Conservation (phyloP, 2,329 filamentous ascomycete genomes). For the Cladosporium sp. region DNA sequence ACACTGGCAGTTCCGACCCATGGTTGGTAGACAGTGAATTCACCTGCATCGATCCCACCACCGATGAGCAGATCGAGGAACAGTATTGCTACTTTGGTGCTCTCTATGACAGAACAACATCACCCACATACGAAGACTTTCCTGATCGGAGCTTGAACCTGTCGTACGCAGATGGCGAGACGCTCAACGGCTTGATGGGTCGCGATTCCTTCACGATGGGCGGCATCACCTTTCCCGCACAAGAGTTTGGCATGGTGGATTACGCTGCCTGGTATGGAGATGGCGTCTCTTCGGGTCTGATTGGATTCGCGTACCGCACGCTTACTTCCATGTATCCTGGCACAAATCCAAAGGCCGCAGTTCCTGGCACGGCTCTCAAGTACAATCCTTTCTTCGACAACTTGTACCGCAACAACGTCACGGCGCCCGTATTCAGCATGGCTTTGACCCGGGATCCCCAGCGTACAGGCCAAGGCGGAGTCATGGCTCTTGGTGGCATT, state of each 20-base stretch:
- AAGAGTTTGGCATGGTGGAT: conserved; percentile 45
- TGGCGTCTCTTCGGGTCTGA: conserved; percentile 41
- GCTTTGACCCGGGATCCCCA: conserved; percentile 36
- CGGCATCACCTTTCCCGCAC: conserved; percentile 41
- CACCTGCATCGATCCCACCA: conserved; percentile 21
- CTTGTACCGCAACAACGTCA: conserved; percentile 43
- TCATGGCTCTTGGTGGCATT: conserved; percentile 48
- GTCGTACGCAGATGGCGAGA: conserved; percentile 41
- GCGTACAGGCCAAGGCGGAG: conserved; percentile 33
- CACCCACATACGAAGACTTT: conserved; percentile 35
- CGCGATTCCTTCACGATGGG: conserved; percentile 42
- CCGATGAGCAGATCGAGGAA: conserved; percentile 17
- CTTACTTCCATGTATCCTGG: conserved; percentile 42
- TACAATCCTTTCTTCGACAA: conserved; percentile 52
- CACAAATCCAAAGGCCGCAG: conserved; percentile 21
- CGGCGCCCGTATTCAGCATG: conserved; percentile 47
- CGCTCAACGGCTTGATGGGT: conserved; percentile 38
- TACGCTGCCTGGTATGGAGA: conserved; percentile 32
- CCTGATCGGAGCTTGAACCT: conserved; percentile 41
- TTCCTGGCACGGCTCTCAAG: conserved; percentile 20
- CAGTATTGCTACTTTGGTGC: conserved; percentile 31
- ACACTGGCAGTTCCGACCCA: conserved; percentile 48
- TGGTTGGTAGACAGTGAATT: conserved; percentile 37
- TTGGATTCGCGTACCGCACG: conserved; percentile 50
- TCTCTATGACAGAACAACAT: conserved; percentile 25